Percentiles rank a stretch among this genome's conserved stretches.
Evolutionary conservation across 177 flowering plant genomes (phyloP).

Genomic region (Vitis hybrid): DNA sequence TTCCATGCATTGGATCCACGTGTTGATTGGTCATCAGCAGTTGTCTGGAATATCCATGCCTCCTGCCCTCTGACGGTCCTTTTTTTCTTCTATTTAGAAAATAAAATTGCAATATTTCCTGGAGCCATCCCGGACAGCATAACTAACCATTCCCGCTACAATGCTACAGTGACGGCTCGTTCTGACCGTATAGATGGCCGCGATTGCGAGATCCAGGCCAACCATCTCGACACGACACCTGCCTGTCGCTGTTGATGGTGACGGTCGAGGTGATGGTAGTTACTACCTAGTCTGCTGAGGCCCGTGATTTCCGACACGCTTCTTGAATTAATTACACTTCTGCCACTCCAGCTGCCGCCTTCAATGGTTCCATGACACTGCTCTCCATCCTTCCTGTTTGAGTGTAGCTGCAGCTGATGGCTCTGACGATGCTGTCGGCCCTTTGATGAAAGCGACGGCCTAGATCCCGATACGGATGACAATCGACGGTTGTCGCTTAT

Average conservation of each 20-base stretch:
- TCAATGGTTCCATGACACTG: background rate
- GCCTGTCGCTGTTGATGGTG: conserved; percentile 13
- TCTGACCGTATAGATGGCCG: conserved; percentile 12
- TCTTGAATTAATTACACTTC: conserved; percentile 60
- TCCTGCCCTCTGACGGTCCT: background rate
- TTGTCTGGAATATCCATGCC: background rate
- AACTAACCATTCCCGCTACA: background rate
- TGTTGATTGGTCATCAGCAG: background rate
- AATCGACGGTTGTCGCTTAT: conserved; percentile 43
- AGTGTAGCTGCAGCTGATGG: conserved; percentile 5
- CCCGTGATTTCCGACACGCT: conserved; percentile 87
- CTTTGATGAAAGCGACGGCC: conserved; percentile 18
- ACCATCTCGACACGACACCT: conserved; percentile 42
- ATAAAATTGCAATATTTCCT: background rate
- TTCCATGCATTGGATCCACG: background rate
- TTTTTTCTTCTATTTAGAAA: background rate
- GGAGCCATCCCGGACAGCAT: background rate
- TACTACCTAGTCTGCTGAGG: conserved; percentile 41
- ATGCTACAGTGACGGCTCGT: background rate
- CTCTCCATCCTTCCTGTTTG: conserved; percentile 4
- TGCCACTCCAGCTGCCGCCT: conserved; percentile 33
- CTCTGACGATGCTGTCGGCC: conserved; percentile 4
- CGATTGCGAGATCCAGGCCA: conserved; percentile 38
- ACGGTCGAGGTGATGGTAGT: background rate
- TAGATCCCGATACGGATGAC: conserved; percentile 19